Evolutionary conservation across 2,329 filamentous ascomycete genomes (phyloP).

Genomic region (Curvularia eragrostidis): DNA sequence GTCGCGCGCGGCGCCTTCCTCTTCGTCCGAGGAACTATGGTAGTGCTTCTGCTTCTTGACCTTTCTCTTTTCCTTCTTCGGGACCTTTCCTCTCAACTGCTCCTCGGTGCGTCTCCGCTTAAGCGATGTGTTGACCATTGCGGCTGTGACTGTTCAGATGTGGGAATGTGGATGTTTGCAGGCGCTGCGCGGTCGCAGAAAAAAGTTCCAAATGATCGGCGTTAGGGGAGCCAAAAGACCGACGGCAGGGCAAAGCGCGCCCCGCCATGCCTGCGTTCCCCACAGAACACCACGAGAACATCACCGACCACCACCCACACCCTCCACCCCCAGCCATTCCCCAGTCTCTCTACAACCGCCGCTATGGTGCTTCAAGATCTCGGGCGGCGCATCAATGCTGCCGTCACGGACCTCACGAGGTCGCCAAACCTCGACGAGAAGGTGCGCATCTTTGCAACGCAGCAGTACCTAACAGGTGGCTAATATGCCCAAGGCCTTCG

Average conservation of each 20-base stretch:
- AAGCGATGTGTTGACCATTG: conserved; percentile 50
- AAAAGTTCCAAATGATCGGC: conserved; percentile 39
- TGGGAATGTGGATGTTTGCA: conserved; percentile 8
- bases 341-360: conserved; percentile 27
- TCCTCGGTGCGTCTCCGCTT: conserved; percentile 68
- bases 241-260: conserved; percentile 44
- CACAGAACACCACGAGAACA: conserved; percentile 29
- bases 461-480: conserved; percentile 23
- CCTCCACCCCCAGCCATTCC: conserved; percentile 4
- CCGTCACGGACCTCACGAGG: conserved; percentile 89
- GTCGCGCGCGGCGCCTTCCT: conserved; percentile 47
- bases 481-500: conserved; percentile 75
- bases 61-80: conserved; percentile 62
- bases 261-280: conserved; percentile 24
- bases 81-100: conserved; percentile 61
- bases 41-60: conserved; percentile 69
- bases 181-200: conserved; percentile 19
- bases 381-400: conserved; percentile 96
- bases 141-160: conserved; percentile 20
- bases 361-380: conserved; percentile 98
- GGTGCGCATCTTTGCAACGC: conserved; percentile 55
- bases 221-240: conserved; percentile 26
- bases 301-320: conserved; percentile 16
- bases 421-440: conserved; percentile 96
- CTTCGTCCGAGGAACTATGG: conserved; percentile 69